phyloP scores from a whole-genome alignment of 148 eudicot species.

The Cornus florida region DNA sequence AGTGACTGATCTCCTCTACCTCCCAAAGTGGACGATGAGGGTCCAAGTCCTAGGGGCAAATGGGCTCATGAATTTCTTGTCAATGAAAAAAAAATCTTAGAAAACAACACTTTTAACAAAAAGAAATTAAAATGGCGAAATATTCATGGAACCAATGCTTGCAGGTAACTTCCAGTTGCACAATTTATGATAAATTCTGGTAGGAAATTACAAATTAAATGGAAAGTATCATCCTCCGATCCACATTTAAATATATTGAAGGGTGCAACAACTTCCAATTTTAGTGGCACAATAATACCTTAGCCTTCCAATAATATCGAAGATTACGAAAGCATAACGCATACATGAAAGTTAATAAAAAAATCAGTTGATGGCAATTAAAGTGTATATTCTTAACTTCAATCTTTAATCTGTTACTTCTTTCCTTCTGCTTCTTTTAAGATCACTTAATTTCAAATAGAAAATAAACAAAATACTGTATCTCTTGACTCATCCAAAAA shows the following conservation, averaged over 20 bases:
- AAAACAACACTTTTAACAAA: not conserved
- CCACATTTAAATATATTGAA: not conserved
- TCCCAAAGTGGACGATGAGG: too few relatives aligned
- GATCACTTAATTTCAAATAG: not conserved
- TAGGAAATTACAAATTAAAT: not conserved
- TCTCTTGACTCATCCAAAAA: too few relatives aligned
- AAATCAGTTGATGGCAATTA: not conserved
- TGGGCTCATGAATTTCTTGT: too few relatives aligned
- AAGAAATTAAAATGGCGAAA: too few relatives aligned
- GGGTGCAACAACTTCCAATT: not conserved
- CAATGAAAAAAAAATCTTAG: not conserved
- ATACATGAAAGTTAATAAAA: not conserved
- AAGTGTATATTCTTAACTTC: not conserved
- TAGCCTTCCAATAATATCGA: not conserved
- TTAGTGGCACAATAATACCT: not conserved
- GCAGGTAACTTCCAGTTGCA: not conserved
- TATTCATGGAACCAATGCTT: not conserved
- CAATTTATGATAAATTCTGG: not conserved
- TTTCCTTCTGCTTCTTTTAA: not conserved
- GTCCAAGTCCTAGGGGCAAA: too few relatives aligned
- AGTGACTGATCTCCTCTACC: too few relatives aligned
- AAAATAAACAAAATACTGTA: not conserved
- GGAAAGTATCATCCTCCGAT: not conserved
- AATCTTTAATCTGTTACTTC: not conserved
- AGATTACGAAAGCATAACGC: not conserved